A percentile compares a stretch with the other conserved stretches of the same genome.
phyloP scores from a whole-genome alignment of 495 filamentous ascomycete species.

The Penicillium desertorum region DNA sequence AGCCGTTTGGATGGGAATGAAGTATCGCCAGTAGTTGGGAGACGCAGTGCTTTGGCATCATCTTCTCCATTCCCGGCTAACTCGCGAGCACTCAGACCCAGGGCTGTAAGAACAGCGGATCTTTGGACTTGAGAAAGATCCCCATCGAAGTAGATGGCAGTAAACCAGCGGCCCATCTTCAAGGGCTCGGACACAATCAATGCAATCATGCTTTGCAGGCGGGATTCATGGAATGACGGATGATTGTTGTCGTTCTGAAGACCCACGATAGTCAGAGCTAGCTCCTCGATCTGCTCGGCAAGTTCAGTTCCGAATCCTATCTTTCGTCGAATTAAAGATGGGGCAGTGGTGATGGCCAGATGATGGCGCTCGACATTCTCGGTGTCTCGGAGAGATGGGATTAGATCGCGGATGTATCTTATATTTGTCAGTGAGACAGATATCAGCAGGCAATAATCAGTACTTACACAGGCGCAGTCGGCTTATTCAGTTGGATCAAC shows the following conservation, averaged over 20 bases:
- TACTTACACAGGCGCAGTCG: conserved; percentile 75
- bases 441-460: not conserved
- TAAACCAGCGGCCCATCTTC: conserved; percentile 79
- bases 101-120: conserved; percentile 71
- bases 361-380: conserved; percentile 83
- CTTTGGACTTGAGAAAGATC: conserved; percentile 87
- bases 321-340: conserved; percentile 83
- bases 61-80: conserved; percentile 75
- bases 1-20: conserved; percentile 74
- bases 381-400: conserved; percentile 71
- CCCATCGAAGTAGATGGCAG: conserved; percentile 82
- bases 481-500: conserved; percentile 75
- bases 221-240: conserved; percentile 66
- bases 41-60: conserved; percentile 47
- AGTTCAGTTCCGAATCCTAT: conserved; percentile 84
- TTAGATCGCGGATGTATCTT: conserved; percentile 83
- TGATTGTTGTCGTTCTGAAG: conserved; percentile 69
- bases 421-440: conserved; percentile 21
- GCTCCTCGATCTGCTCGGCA: conserved; percentile 75
- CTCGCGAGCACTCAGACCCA: conserved; percentile 85
- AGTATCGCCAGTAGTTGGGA: conserved; percentile 40
- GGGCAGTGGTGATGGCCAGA: conserved; percentile 72
- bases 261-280: conserved; percentile 72
- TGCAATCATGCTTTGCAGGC: conserved; percentile 81
- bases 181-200: conserved; percentile 72